Evolutionary conservation across 1,284 basidiomycete species (phyloP).

Genomic region (Salmacisia buchloeana): DNA sequence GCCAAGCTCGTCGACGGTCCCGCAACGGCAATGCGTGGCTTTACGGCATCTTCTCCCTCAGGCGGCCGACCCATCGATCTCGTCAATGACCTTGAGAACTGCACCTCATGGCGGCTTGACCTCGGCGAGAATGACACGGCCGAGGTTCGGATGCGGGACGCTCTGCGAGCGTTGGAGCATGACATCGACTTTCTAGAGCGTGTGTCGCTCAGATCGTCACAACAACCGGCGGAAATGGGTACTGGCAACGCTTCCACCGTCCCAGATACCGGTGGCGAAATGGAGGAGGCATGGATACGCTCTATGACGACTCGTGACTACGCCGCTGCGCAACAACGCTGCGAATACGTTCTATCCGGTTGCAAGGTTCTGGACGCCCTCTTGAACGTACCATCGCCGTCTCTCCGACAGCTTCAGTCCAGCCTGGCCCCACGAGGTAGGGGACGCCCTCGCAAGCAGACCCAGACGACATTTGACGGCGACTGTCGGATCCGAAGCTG

Average conservation of each 20-base stretch:
- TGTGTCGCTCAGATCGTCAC: no score
- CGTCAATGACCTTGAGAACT: conserved; percentile 31
- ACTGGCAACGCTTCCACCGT: no score
- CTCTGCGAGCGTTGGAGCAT: conserved; percentile 61
- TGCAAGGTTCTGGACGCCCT: conserved; percentile 48
- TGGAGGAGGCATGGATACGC: neutral
- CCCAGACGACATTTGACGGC: conserved; percentile 38
- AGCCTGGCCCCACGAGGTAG: conserved; percentile 60
- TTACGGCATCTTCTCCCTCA: no score
- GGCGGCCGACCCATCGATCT: conserved; percentile 23
- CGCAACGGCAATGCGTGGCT: no score
- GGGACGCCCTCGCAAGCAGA: conserved; percentile 71
- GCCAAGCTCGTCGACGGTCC: neutral
- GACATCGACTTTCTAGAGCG: conserved; percentile 56
- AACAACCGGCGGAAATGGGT: no score
- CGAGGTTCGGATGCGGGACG: conserved; percentile 65
- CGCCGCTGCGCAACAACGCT: conserved; percentile 11
- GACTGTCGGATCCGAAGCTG: conserved; percentile 48
- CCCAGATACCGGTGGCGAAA: no score
- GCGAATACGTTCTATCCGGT: conserved; percentile 31
- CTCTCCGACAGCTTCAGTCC: conserved; percentile 57
- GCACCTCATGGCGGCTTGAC: conserved; percentile 59
- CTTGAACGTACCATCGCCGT: conserved; percentile 54
- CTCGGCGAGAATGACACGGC: conserved; percentile 65
- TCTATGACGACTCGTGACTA: neutral